phyloP scores from a whole-genome alignment of 768 basidiomycete genomes.

The Xanthoconium stramineum region DNA sequence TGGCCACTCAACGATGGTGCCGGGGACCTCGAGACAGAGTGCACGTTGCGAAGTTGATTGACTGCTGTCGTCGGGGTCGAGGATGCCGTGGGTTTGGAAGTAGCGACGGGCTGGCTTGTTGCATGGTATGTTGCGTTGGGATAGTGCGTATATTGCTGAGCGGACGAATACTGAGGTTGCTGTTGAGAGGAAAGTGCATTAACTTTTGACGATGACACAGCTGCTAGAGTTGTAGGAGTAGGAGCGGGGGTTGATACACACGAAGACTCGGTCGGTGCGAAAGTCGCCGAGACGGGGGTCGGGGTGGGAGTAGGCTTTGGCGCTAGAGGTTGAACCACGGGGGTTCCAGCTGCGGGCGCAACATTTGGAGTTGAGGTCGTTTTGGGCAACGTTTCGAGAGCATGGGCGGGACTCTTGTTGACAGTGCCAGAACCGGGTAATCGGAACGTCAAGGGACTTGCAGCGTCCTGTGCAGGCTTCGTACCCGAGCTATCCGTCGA shows the following conservation, averaged over 20 bases:
- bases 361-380: constrained; percentile 10
- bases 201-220: constrained; percentile 15
- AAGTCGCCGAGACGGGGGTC: constrained; percentile 23
- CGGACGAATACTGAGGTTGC: constrained; percentile 33
- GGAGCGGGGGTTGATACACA: constrained; percentile 20
- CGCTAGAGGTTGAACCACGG: constrained; percentile 19
- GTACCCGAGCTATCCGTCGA: constrained; percentile 11
- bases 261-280: constrained; percentile 17
- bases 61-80: constrained; percentile 2
- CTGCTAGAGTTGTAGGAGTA: constrained; percentile 6
- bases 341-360: constrained; percentile 11
- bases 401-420: constrained; percentile 23
- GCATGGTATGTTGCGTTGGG: constrained; percentile 51
- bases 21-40: constrained; percentile 32
- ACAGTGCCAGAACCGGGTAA: constrained; percentile 19
- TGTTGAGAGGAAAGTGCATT: constrained; percentile 34
- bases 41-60: constrained; percentile 21
- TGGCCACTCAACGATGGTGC: constrained; percentile 30
- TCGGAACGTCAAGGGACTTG: constrained; percentile 21
- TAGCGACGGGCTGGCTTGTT: constrained; percentile 22
- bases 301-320: constrained; percentile 24
- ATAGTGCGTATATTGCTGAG: constrained; percentile 46
- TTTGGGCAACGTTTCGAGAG: constrained; percentile 19
- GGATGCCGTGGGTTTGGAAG: constrained; percentile 18
- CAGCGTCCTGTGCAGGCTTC: constrained; percentile 16